Percentiles rank a stretch among this genome's conserved stretches.
phyloP scores from a whole-genome alignment of 495 filamentous ascomycete species.

The Usnea hakonensis region DNA sequence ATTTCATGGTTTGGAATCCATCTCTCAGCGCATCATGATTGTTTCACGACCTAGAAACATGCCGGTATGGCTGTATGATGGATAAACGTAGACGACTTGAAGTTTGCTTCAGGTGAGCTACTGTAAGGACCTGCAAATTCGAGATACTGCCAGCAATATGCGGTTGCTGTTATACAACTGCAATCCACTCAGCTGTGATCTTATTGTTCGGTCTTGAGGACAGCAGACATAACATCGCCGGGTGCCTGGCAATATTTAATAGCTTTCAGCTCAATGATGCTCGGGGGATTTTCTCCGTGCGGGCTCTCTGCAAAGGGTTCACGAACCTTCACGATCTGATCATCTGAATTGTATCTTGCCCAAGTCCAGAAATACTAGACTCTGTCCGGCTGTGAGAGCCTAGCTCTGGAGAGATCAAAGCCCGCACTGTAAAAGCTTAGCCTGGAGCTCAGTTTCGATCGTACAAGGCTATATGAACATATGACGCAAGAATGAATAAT shows the following conservation, averaged over 20 bases:
- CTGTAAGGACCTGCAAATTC: too few relatives aligned
- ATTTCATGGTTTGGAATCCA: too few relatives aligned
- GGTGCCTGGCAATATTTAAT: neutral
- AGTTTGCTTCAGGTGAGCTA: too few relatives aligned
- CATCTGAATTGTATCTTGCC: too few relatives aligned
- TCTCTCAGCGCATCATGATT: neutral
- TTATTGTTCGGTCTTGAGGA: neutral
- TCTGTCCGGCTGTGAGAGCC: neutral
- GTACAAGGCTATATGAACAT: neutral
- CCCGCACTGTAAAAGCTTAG: neutral
- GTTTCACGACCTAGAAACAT: neutral
- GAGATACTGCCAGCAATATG: too few relatives aligned
- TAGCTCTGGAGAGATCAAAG: neutral
- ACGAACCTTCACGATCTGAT: neutral
- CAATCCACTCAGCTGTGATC: neutral
- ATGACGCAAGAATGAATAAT: neutral
- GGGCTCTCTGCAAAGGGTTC: neutral
- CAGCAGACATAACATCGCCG: neutral
- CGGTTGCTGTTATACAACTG: neutral
- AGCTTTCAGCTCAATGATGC: neutral
- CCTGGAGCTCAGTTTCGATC: neutral
- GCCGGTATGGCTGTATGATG: neutral
- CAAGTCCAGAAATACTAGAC: neutral
- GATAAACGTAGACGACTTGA: too few relatives aligned
- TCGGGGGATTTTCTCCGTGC: neutral